Percentiles rank a stretch among this genome's conserved stretches.
These are phyloP conservation scores for Tuber melanosporum DNA, from an alignment of 495 filamentous ascomycete genomes.

Conservation along the genomic window DNA sequence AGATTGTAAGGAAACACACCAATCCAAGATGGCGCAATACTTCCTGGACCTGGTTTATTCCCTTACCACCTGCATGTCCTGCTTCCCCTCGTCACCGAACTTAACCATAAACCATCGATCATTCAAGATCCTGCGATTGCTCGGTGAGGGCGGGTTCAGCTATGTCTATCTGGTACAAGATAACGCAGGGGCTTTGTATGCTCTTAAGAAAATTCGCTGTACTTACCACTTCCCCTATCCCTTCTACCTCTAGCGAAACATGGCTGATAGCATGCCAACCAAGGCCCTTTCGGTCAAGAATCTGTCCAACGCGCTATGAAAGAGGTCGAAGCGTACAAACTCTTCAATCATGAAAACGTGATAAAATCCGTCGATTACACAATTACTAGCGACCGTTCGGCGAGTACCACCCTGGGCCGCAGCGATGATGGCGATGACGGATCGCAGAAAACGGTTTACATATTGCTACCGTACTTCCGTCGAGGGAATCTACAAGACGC, in stretches of 20 bases:
- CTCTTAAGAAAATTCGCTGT: slow-evolving; percentile 95
- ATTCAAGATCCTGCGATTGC: slow-evolving; percentile 87
- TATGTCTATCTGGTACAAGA: slow-evolving; percentile 98
- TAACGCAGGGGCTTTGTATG: slow-evolving; percentile 75
- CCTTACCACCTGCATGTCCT: slow-evolving; percentile 86
- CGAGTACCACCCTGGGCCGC: slow-evolving; percentile 41
- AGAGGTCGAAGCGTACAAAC: slow-evolving; percentile 91
- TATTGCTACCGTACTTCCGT: slow-evolving; percentile 88
- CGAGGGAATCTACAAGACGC: slow-evolving; percentile 93
- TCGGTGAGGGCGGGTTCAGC: slow-evolving; percentile 96
- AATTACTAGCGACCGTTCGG: slow-evolving; percentile 52
- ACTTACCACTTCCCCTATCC: neutral
- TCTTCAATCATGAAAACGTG: slow-evolving; percentile 78
- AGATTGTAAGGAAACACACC: neutral
- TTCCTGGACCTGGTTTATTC: slow-evolving; percentile 84
- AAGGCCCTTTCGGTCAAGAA: slow-evolving; percentile 81
- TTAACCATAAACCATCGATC: slow-evolving; percentile 89
- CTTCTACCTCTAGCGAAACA: neutral
- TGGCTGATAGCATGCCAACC: slow-evolving; percentile 5
- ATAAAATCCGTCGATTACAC: slow-evolving; percentile 86
- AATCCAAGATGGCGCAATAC: slow-evolving; percentile 64
- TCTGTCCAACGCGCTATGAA: slow-evolving; percentile 88
- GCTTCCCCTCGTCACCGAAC: slow-evolving; percentile 87
- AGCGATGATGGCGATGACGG: slow-evolving; percentile 56
- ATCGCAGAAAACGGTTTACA: slow-evolving; percentile 86